Conservation (phyloP, 768 basidiomycete species). For the Boletales sp. region DNA sequence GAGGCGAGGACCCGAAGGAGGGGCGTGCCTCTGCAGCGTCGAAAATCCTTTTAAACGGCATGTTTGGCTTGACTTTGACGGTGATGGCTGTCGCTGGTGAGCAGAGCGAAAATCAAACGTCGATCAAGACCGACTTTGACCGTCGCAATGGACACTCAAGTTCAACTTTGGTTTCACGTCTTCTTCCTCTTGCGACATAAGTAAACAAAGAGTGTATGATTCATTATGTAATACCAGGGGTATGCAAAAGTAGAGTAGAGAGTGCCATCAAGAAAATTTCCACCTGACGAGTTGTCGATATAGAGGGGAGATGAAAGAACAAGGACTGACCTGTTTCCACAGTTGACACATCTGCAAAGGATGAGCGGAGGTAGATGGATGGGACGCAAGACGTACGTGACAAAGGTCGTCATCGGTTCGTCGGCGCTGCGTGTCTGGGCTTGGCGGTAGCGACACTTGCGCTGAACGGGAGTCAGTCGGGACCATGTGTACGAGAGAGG, state of each 20-base stretch:
- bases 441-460: constrained; percentile 90
- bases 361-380: neutral
- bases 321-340: constrained; percentile 52
- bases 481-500: neutral
- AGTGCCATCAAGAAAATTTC: constrained; percentile 53
- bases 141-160: constrained; percentile 54
- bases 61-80: constrained; percentile 63
- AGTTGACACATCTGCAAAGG: constrained; percentile 55
- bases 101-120: neutral
- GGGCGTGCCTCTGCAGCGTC: constrained; percentile 59
- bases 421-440: constrained; percentile 97
- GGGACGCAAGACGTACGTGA: constrained; percentile 53
- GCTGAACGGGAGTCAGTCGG: constrained; percentile 33
- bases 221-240: constrained; percentile 22
- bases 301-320: neutral
- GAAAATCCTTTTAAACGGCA: constrained; percentile 65
- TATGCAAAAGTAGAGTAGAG: constrained; percentile 20
- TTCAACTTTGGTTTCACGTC: constrained; percentile 70
- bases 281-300: constrained; percentile 36
- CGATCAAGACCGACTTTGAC: constrained; percentile 39
- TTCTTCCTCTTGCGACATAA: constrained; percentile 32
- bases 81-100: constrained; percentile 46
- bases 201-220: neutral
- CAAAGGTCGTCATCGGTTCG: constrained; percentile 98
- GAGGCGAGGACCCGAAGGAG: neutral